Evolutionary conservation across 306 rosid species (phyloP).

Genomic region (Acacia acuminata): DNA sequence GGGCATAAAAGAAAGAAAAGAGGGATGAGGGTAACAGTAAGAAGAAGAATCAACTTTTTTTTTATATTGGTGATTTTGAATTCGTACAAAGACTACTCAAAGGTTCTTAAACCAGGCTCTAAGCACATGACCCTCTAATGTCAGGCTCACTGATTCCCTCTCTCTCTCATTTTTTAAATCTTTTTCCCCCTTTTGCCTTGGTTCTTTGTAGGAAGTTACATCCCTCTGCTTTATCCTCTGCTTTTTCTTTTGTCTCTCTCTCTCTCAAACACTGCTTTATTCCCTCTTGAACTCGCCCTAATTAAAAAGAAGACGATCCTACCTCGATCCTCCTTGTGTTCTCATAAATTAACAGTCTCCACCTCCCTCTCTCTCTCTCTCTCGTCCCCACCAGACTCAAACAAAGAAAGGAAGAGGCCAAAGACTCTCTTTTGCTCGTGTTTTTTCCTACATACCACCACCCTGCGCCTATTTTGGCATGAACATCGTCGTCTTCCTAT

Average conservation of each 20-base stretch:
- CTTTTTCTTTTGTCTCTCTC: constrained; percentile 30
- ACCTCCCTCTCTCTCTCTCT: constrained; percentile 33
- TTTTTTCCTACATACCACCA: constrained; percentile 63
- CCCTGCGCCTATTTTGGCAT: constrained; percentile 48
- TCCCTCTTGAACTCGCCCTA: constrained; percentile 79
- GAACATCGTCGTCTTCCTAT: constrained; percentile 30
- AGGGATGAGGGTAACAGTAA: constrained; percentile 24
- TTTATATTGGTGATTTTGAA: constrained; percentile 73
- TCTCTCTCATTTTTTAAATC: constrained; percentile 36
- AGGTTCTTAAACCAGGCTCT: constrained; percentile 64
- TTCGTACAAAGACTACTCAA: constrained; percentile 52
- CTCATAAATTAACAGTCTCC: constrained; percentile 47
- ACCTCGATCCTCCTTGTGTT: constrained; percentile 78
- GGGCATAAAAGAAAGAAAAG: constrained; percentile 36
- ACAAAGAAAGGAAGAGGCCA: constrained; percentile 65
- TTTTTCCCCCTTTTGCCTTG: constrained; percentile 50
- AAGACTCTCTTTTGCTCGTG: constrained; percentile 70
- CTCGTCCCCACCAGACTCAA: constrained; percentile 42
- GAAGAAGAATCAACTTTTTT: constrained; percentile 88
- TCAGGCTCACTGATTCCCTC: constrained; percentile 80
- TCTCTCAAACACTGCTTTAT: constrained; percentile 68
- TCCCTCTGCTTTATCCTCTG: constrained; percentile 63
- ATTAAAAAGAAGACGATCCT: constrained; percentile 77
- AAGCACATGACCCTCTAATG: constrained; percentile 92
- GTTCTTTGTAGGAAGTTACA: constrained; percentile 92